Base-by-base conservation (phyloP, 768 basidiomycete species). In the Pleurotus platypus region DNA sequence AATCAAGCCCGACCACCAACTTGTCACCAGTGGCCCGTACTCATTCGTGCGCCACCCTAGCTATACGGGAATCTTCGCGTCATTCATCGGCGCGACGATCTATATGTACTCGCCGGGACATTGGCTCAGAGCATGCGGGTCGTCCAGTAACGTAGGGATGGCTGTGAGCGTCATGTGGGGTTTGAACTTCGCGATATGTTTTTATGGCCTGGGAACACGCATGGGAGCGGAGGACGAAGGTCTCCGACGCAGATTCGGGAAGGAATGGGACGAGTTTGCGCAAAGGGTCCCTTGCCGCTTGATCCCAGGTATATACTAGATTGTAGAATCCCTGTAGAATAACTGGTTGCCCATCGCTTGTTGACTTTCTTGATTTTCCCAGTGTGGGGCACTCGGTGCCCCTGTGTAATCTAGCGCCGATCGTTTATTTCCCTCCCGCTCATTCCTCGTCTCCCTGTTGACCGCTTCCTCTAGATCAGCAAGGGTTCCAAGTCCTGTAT, bases 211-310 rank as follows among this genome's bases (percentile, higher is more conserved):
- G 2, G 22, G 35, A n/a, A 49, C 62, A 20, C 58, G 75, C 26
- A 62, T 70, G 39, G 38, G 59, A 7, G 64, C 63, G 55, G 75
- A 75, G 56, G 74, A 76, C 43, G 57, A 57, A 4, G 62, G 69
- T 46, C 53, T 75, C 49, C 60, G 60, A 24, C 56, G 60, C 6
- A 60, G 62, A 24, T 75, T 75, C 54, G 71, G 70, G 12, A 46
- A 64, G 13, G 63, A 71, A 39, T 76, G 74, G 73, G 67, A 69
- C 4, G 49, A 55, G 1, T 75, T 67, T 66, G 70, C 67, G 3
- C 46, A 30, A 3, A 50, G 42, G 9, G 70, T 72, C 2, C 64
- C 64, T 22, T 72, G 66, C 38, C 64, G 61, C 38, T 57, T 76
- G 20, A 55, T 75, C 16, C 74, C 75, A 3, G 61, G 66, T 8